These are phyloP conservation scores for Brassica balearica DNA, from an alignment of 441 rosid genomes.

Conservation along the genomic window DNA sequence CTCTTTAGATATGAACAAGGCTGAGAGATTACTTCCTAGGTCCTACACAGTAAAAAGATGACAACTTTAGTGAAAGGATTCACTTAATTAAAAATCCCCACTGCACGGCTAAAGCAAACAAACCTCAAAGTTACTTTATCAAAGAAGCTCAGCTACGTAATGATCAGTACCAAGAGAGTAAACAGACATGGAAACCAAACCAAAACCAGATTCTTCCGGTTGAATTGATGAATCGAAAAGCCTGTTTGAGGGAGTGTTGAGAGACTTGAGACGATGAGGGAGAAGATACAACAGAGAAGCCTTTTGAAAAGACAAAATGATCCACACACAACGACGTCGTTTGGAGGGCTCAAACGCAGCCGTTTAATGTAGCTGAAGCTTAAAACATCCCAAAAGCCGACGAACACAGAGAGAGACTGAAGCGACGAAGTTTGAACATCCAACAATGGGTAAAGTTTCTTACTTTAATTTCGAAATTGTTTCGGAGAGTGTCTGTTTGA, in stretches of 20 bases:
- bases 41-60: slow-evolving; percentile 3
- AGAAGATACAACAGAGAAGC: background rate
- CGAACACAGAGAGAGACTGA: too few species aligned
- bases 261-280: background rate
- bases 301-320: background rate
- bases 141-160: slow-evolving; percentile 15
- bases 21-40: background rate
- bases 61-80: slow-evolving; percentile 4
- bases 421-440: background rate
- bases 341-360: background rate
- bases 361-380: background rate
- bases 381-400: background rate
- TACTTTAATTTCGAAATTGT: background rate
- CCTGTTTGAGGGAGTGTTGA: background rate
- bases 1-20: too few species aligned
- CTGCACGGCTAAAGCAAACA: slow-evolving; percentile 17
- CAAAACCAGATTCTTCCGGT: background rate
- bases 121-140: background rate
- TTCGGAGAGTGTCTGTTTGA: background rate
- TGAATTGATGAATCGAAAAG: background rate
- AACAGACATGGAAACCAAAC: background rate
- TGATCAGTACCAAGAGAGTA: background rate
- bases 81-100: slow-evolving; percentile 5
- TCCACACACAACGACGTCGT: background rate
- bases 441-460: slow-evolving; percentile 46